Base-by-base conservation (phyloP, 495 filamentous ascomycete genomes). In the Neurospora sp. region DNA sequence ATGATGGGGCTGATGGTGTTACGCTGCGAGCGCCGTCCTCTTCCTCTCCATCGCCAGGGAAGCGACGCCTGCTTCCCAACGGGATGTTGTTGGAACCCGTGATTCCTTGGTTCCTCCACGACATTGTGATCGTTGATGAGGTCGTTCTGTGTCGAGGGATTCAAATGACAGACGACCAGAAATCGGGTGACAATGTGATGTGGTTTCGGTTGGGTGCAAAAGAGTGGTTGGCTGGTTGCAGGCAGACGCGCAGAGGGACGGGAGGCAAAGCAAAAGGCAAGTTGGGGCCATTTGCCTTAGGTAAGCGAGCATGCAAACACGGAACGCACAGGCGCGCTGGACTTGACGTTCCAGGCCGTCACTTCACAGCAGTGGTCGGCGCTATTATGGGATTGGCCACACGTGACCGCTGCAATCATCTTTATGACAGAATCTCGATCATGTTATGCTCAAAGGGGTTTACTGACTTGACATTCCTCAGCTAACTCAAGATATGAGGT, bases 1-100 rank as follows among this genome's bases (percentile, higher is more conserved):
- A 38, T 53, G 40, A 45, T 40, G 20, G 68, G 20, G 41, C 41
- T 48, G 71, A 44, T 61, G 74, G 70, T 74, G 31, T 72, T 65
- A 42, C 59, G 22, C 41, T 71, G 72, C 27, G 71, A 65, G 53
- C 53, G 27, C 53, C 53, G 10, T 65, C 53, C 40, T 91, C 89
- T 41, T 87, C 84, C 69, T 77, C 80, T 27, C 88, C 89, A 69
- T 91, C 91, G 71, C 87, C 92, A 70, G 88, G 90, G 76, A 98
- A 96, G 74, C 94, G 92, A 77, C 96, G 93, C 73, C 91, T 87
- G 75, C 87, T 92, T 40, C 96, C 96, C 73, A 99, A 84, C 75
- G 96, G 96, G 78, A 98, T 96, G 76, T 98, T 98, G 84, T 99
- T 99, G 61, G 96, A 98, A 68, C 96, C 96, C 14, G 96, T 99